These are phyloP conservation scores for Lagerstroemia speciosa DNA, from an alignment of 345 rosid genomes.

Conservation along the genomic window DNA sequence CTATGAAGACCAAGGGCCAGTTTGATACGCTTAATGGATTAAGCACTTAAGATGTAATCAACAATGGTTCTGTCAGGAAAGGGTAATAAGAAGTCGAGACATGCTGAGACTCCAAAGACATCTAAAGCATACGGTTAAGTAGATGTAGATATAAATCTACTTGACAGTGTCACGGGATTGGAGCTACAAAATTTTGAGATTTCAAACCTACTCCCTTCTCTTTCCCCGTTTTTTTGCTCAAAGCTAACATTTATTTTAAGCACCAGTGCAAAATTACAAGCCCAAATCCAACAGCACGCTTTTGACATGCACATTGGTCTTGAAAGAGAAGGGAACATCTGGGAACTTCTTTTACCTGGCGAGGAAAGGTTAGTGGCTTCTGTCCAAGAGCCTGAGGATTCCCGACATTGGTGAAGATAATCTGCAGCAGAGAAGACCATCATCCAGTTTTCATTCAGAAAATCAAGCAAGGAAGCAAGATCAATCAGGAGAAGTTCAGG, in stretches of 20 bases:
- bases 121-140: background rate
- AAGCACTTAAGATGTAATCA: background rate
- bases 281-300: background rate
- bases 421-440: constrained; percentile 34
- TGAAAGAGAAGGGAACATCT: constrained; percentile 5
- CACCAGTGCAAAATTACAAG: background rate
- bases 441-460: background rate
- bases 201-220: background rate
- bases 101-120: background rate
- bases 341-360: constrained; percentile 48
- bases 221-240: background rate
- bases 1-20: constrained; percentile 3
- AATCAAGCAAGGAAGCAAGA: constrained; percentile 5
- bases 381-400: constrained; percentile 99
- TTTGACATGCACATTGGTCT: background rate
- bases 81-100: background rate
- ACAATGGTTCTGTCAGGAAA: background rate
- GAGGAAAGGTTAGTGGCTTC: constrained; percentile 90
- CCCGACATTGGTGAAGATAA: constrained; percentile 96
- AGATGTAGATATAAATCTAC: background rate
- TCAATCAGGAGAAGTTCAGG: background rate
- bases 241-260: background rate
- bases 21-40: background rate
- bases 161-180: background rate
- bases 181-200: background rate